These are phyloP conservation scores for Dovyalis caffra DNA, from an alignment of 345 rosid genomes.

Conservation along the genomic window DNA sequence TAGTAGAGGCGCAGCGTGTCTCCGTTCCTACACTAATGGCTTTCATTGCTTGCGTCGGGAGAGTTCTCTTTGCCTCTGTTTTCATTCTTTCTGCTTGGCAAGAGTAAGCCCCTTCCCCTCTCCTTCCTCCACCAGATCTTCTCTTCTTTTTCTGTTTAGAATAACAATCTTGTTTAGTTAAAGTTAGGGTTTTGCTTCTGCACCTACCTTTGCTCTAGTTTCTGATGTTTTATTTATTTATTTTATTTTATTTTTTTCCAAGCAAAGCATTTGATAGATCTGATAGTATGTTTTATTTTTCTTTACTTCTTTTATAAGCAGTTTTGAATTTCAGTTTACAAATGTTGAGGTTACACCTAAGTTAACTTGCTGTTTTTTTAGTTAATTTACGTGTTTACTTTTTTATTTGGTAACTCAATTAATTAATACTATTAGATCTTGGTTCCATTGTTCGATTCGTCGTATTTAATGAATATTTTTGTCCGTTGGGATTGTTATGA, in stretches of 20 bases:
- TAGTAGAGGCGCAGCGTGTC: neutral
- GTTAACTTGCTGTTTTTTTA: neutral
- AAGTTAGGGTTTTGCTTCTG: neutral
- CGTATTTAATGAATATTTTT: neutral
- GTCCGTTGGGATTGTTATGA: neutral
- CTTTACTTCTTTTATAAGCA: too few relatives aligned
- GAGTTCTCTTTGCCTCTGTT: conserved; percentile 66
- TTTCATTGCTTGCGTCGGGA: conserved; percentile 51
- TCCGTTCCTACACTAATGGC: conserved; percentile 27
- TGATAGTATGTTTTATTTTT: neutral
- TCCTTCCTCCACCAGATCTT: conserved; percentile 5
- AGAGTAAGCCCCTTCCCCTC: conserved; percentile 37
- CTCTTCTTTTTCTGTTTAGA: neutral
- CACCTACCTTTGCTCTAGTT: neutral
- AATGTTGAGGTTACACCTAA: too few relatives aligned
- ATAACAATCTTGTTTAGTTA: neutral
- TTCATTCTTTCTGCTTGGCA: conserved; percentile 77
- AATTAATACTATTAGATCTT: neutral
- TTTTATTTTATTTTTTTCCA: too few relatives aligned
- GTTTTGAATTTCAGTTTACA: too few relatives aligned
- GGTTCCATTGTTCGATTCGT: neutral
- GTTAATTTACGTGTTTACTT: neutral
- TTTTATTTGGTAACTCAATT: neutral
- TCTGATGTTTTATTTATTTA: too few relatives aligned
- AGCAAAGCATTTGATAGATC: neutral